These are phyloP conservation scores for Debaryomyces udenii DNA, from an alignment of 1,139 yeast genomes.

Conservation along the genomic window DNA sequence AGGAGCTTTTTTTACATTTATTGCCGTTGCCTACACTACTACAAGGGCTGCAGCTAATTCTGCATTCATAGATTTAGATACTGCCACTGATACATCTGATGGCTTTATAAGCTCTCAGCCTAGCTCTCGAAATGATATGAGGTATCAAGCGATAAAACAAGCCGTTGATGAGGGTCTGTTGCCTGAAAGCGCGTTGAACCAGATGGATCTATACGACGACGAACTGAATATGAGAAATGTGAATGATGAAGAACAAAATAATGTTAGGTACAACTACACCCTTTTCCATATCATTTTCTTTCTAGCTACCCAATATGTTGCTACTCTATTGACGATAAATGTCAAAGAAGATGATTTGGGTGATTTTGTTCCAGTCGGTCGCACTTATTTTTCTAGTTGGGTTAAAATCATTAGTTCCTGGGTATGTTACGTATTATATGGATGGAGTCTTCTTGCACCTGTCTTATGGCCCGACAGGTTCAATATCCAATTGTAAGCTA, in stretches of 20 bases:
- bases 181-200: constrained; percentile 88
- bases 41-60: constrained; percentile 90
- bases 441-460: constrained; percentile 93
- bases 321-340: constrained; percentile 88
- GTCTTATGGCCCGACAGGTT: constrained; percentile 88
- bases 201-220: constrained; percentile 61
- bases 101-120: constrained; percentile 53
- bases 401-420: constrained; percentile 90
- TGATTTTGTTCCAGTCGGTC: constrained; percentile 93
- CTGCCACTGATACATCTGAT: constrained; percentile 21
- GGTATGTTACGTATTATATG: constrained; percentile 83
- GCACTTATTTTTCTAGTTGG: constrained; percentile 96
- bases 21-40: constrained; percentile 96
- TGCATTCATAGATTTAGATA: constrained; percentile 51
- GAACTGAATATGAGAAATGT: constrained; percentile 38
- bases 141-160: constrained; percentile 85
- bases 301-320: constrained; percentile 96
- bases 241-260: constrained; percentile 61
- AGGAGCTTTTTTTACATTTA: constrained; percentile 91
- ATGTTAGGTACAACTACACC: constrained; percentile 84
- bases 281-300: constrained; percentile 90
- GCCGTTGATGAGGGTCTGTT: constrained; percentile 95
- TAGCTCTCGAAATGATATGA: constrained; percentile 66
- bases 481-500: constrained; percentile 33
- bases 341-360: constrained; percentile 84